phyloP scores from a whole-genome alignment of 2,329 filamentous ascomycete species.

The Dothistroma pini region DNA sequence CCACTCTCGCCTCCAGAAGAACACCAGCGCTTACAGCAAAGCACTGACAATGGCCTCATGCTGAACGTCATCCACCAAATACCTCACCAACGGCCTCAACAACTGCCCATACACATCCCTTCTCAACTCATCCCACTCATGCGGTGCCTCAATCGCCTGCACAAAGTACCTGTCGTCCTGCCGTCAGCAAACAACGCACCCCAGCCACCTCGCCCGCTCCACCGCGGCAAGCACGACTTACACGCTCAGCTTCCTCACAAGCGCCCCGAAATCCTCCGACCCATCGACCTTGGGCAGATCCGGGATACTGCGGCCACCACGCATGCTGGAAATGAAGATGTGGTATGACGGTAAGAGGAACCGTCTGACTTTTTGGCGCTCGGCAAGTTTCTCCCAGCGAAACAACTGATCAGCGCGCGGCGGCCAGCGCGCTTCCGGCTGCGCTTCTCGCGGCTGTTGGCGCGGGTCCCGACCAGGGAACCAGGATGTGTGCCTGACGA shows the following conservation, averaged over 20 bases:
- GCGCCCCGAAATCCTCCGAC: constrained; percentile 58
- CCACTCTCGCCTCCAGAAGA: background rate
- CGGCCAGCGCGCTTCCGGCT: background rate
- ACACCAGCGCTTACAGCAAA: constrained; percentile 54
- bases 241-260: constrained; percentile 65
- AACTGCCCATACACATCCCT: constrained; percentile 59
- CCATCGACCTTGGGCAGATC: constrained; percentile 46
- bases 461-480: background rate
- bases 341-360: background rate
- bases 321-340: constrained; percentile 2
- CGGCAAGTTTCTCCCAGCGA: constrained; percentile 6
- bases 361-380: background rate
- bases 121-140: constrained; percentile 69
- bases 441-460: background rate
- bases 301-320: constrained; percentile 5
- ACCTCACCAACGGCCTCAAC: constrained; percentile 60
- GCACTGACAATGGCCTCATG: constrained; percentile 70
- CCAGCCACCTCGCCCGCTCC: constrained; percentile 5
- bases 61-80: constrained; percentile 60
- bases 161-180: constrained; percentile 53
- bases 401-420: background rate
- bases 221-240: constrained; percentile 37
- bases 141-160: constrained; percentile 60
- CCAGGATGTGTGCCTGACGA: background rate
- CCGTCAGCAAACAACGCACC: constrained; percentile 10